A percentile compares a stretch with the other conserved stretches of the same genome.
These are phyloP conservation scores for Trematosphaeria pertusa DNA, from an alignment of 2,329 filamentous ascomycete genomes.

Conservation along the genomic window DNA sequence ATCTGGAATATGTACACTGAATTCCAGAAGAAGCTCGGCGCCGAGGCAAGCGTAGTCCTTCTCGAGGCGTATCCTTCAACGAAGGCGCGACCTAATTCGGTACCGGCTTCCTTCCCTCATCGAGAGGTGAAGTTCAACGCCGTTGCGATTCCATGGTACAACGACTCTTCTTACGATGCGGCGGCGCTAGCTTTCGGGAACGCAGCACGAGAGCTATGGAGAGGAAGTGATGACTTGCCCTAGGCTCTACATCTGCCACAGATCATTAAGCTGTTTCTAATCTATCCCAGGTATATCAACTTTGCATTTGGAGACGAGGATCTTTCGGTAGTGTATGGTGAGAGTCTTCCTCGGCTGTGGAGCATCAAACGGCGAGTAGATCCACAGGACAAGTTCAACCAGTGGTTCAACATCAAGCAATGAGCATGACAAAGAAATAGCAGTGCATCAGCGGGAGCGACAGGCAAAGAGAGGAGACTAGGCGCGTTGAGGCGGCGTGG, in stretches of 20 bases:
- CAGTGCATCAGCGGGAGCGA: no score
- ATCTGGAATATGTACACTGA: slow-evolving; percentile 45
- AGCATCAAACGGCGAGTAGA: slow-evolving; percentile 35
- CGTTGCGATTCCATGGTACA: slow-evolving; percentile 49
- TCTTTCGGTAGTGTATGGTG: slow-evolving; percentile 30
- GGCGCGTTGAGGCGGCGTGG: no score
- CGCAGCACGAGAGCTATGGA: slow-evolving; percentile 9
- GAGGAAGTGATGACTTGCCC: background rate
- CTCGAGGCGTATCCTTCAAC: slow-evolving; percentile 40
- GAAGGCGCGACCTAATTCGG: slow-evolving; percentile 22
- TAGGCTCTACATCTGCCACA: no score
- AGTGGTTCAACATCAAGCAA: slow-evolving; percentile 37
- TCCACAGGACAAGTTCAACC: slow-evolving; percentile 28
- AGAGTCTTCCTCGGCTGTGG: slow-evolving; percentile 24
- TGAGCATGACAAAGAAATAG: no score
- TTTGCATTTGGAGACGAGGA: slow-evolving; percentile 37
- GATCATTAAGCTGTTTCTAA: no score
- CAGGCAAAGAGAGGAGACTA: no score
- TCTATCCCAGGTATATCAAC: slow-evolving; percentile 31
- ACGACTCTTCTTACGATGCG: slow-evolving; percentile 39
- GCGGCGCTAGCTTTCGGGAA: slow-evolving; percentile 39
- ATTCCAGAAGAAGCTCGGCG: slow-evolving; percentile 38
- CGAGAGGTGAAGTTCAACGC: slow-evolving; percentile 44
- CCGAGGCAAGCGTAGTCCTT: slow-evolving; percentile 38
- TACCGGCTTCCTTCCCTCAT: slow-evolving; percentile 26